A percentile compares a stretch with the other conserved stretches of the same genome.
phyloP scores from a whole-genome alignment of 164 flowering plant genomes.

The Annona squamosa region DNA sequence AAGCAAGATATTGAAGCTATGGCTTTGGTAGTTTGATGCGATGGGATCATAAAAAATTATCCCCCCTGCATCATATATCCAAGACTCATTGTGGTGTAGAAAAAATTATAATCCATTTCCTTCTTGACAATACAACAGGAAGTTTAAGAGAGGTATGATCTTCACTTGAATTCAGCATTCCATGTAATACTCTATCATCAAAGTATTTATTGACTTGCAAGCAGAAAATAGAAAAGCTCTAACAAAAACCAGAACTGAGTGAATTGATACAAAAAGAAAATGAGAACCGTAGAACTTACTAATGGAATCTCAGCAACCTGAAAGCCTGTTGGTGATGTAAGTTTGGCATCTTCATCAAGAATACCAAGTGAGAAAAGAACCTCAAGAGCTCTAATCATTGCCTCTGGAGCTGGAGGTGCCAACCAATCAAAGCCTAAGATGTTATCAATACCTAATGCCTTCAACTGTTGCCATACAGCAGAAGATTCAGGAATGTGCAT shows the following conservation, averaged over 20 bases:
- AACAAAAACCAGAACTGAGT: background rate
- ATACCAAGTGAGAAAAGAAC: constrained; percentile 84
- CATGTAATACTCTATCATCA: background rate
- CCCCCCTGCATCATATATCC: background rate
- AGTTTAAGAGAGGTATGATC: background rate
- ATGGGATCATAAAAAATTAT: no score
- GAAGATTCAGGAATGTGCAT: constrained; percentile 9
- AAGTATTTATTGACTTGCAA: background rate
- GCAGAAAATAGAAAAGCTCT: background rate
- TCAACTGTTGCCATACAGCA: constrained; percentile 44
- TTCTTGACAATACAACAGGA: background rate
- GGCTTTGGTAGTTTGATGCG: background rate
- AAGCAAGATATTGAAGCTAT: background rate
- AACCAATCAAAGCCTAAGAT: constrained; percentile 98
- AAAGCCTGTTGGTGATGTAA: constrained; percentile 89
- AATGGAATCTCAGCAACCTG: constrained; percentile 94
- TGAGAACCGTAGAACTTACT: constrained; percentile 29
- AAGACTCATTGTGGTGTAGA: background rate
- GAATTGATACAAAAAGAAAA: background rate
- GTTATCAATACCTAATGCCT: constrained; percentile 93
- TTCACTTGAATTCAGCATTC: background rate
- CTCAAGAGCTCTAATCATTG: constrained; percentile 94
- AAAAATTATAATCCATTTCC: background rate
- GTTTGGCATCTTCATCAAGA: constrained; percentile 94
- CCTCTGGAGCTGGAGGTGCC: constrained; percentile 85